Evolutionary conservation across 805 yeast species (phyloP).

Genomic region (Naumovozyma dairenensis): DNA sequence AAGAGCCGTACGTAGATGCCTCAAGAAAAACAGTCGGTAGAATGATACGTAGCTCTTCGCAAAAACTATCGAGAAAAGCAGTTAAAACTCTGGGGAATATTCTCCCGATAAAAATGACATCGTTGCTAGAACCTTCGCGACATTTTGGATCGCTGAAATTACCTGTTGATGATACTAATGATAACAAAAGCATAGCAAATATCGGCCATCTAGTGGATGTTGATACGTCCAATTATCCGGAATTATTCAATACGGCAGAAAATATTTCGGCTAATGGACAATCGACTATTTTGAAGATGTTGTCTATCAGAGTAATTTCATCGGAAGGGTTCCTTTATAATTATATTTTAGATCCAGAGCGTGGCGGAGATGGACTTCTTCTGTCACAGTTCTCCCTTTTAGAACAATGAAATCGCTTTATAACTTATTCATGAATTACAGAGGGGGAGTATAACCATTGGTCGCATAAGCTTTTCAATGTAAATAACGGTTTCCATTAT

Average conservation of each 20-base stretch:
- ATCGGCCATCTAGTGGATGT: constrained; percentile 31
- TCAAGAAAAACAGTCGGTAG: constrained; percentile 64
- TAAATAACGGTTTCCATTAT: too few species aligned
- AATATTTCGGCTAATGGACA: neutral
- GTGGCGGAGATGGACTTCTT: constrained; percentile 86
- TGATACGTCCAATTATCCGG: constrained; percentile 24
- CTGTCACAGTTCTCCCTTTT: constrained; percentile 49
- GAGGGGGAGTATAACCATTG: too few species aligned
- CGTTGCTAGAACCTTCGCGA: constrained; percentile 76
- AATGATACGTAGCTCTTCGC: constrained; percentile 64
- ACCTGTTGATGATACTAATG: constrained; percentile 30
- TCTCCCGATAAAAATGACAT: constrained; percentile 61
- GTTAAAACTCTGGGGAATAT: constrained; percentile 82
- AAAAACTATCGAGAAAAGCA: constrained; percentile 61
- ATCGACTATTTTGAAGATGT: constrained; percentile 23
- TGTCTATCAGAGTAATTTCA: constrained; percentile 54
- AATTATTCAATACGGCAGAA: constrained; percentile 12
- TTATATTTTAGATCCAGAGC: constrained; percentile 58
- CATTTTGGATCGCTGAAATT: constrained; percentile 83
- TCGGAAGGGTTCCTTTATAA: constrained; percentile 64
- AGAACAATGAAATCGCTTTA: too few species aligned
- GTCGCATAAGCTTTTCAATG: too few species aligned
- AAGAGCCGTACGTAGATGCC: constrained; percentile 53
- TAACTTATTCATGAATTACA: too few species aligned
- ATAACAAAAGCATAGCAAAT: constrained; percentile 17